phyloP scores from a whole-genome alignment of 192 early-diverging fungal genomes.

The Coemansia sp. region DNA sequence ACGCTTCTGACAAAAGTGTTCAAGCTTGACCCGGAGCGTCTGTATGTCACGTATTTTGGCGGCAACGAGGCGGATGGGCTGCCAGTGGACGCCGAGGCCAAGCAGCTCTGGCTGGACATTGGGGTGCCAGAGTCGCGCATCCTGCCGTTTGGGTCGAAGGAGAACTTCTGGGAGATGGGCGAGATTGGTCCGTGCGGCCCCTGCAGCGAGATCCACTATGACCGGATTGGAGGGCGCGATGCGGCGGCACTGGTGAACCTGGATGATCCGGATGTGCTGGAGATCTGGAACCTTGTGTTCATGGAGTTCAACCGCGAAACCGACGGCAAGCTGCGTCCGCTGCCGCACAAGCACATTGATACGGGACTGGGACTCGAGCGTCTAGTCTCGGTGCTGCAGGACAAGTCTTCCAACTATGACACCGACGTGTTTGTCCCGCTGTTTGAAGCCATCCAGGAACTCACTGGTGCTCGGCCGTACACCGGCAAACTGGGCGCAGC shows the following conservation, averaged over 20 bases:
- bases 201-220: constrained; percentile 97
- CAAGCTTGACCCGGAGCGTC: constrained; percentile 77
- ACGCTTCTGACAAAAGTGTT: constrained; percentile 88
- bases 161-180: constrained; percentile 99
- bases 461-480: constrained; percentile 86
- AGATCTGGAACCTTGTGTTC: constrained; percentile 99
- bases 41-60: constrained; percentile 97
- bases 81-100: constrained; percentile 86
- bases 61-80: constrained; percentile 83
- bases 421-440: constrained; percentile 89
- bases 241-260: constrained; percentile 87
- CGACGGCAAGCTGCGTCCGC: constrained; percentile 78
- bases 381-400: constrained; percentile 90
- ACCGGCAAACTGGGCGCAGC: constrained; percentile 84
- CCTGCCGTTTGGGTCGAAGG: constrained; percentile 86
- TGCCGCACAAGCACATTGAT: constrained; percentile 98
- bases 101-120: constrained; percentile 86
- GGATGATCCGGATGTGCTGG: constrained; percentile 97
- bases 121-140: constrained; percentile 83
- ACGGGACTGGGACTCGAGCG: constrained; percentile 98
- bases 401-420: constrained; percentile 97
- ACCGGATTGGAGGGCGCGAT: constrained; percentile 93
- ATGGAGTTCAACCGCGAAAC: constrained; percentile 98
- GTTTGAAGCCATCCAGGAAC: constrained; percentile 79
- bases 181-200: constrained; percentile 97